These are phyloP conservation scores for Salvia hispanica DNA, from an alignment of 257 asterid species.

Conservation along the genomic window DNA sequence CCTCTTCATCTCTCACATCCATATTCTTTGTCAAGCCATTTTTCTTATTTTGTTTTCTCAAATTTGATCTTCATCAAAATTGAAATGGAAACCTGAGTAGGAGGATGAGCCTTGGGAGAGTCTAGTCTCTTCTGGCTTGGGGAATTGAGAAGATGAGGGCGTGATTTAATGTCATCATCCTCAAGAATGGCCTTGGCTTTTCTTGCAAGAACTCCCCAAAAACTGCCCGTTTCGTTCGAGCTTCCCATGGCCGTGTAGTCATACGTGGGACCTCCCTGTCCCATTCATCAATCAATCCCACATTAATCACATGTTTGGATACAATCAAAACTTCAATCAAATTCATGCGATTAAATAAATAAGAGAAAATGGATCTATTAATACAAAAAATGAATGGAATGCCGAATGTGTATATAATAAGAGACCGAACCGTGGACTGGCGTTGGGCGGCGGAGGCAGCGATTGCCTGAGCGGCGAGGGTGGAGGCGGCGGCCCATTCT, in stretches of 20 bases:
- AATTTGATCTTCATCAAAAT: too few species aligned
- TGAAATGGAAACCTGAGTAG: too few species aligned
- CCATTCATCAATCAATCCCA: too few species aligned
- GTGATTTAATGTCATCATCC: conserved; percentile 34
- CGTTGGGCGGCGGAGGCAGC: conserved; percentile 63
- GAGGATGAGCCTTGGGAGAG: not conserved
- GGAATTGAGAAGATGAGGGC: conserved; percentile 20
- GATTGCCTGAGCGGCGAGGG: conserved; percentile 74
- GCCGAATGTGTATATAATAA: conserved; percentile 3
- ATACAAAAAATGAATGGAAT: too few species aligned
- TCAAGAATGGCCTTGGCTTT: conserved; percentile 67
- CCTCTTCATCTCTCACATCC: too few species aligned
- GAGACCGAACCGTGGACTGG: conserved; percentile 38
- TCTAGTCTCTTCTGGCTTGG: conserved; percentile 24
- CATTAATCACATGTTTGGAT: too few species aligned
- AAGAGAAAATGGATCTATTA: too few species aligned
- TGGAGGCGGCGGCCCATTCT: conserved; percentile 37
- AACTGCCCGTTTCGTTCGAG: conserved; percentile 68
- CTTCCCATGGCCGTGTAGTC: conserved; percentile 62
- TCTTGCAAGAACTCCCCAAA: conserved; percentile 92
- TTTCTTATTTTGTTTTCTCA: too few species aligned
- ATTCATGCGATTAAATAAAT: too few species aligned
- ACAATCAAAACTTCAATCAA: too few species aligned
- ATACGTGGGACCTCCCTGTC: conserved; percentile 53
- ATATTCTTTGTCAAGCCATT: too few species aligned